Conservation (phyloP, 2,329 filamentous ascomycete genomes). For the Stenocarpella maydis region DNA sequence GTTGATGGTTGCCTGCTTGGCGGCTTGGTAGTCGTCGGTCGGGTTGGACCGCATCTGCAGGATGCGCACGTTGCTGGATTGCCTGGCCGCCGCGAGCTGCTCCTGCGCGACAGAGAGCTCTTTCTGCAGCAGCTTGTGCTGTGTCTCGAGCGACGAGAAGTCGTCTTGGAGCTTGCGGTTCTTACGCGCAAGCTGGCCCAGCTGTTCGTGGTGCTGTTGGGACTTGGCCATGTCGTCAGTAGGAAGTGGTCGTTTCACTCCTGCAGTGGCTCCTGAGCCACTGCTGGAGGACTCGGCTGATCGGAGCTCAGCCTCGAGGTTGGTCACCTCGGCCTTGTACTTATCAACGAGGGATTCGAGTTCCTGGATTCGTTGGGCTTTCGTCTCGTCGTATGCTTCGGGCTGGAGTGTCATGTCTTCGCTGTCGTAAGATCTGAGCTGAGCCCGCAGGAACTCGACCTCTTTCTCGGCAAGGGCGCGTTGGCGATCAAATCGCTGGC, state of each 20-base stretch:
- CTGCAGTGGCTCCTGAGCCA: slow-evolving; percentile 48
- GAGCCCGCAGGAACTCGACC: slow-evolving; percentile 90
- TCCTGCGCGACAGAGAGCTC: slow-evolving; percentile 77
- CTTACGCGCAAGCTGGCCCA: slow-evolving; percentile 87
- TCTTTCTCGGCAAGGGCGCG: slow-evolving; percentile 88
- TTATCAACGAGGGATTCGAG: slow-evolving; percentile 87
- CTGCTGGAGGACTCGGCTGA: slow-evolving; percentile 60
- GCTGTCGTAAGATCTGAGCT: slow-evolving; percentile 85
- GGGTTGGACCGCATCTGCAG: slow-evolving; percentile 92
- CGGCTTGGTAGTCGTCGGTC: slow-evolving; percentile 82
- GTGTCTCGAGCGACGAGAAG: slow-evolving; percentile 73
- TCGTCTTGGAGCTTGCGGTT: slow-evolving; percentile 86
- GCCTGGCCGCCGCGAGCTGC: slow-evolving; percentile 73
- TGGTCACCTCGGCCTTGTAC: slow-evolving; percentile 83
- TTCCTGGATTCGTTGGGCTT: slow-evolving; percentile 76
- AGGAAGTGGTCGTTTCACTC: slow-evolving; percentile 71
- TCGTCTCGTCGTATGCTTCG: slow-evolving; percentile 79
- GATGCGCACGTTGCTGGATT: slow-evolving; percentile 79
- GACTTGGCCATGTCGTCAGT: slow-evolving; percentile 51
- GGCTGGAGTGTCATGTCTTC: slow-evolving; percentile 90
- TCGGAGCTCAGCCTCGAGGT: slow-evolving; percentile 77
- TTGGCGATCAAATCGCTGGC: slow-evolving; percentile 83
- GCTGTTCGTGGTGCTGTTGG: slow-evolving; percentile 70
- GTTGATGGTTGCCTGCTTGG: slow-evolving; percentile 82
- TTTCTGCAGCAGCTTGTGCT: slow-evolving; percentile 74